Conservation (phyloP, 2,329 filamentous ascomycete species). For the Clonostachys byssicola region DNA sequence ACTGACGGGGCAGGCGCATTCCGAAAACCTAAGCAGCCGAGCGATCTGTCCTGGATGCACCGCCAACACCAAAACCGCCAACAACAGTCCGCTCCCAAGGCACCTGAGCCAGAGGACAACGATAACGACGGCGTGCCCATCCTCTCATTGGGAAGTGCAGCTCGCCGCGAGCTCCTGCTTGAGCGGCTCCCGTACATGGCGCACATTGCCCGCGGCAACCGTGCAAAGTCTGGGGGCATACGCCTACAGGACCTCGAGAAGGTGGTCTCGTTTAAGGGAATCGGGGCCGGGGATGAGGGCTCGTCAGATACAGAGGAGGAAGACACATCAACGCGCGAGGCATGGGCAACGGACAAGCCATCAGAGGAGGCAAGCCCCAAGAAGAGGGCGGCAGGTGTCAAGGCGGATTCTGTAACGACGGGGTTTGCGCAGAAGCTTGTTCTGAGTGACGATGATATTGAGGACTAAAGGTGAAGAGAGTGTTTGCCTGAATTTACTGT, state of each 20-base stretch:
- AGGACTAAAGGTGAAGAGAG: conserved; percentile 45
- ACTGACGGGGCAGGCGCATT: conserved; percentile 45
- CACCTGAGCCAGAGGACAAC: conserved; percentile 5
- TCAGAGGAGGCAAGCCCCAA: conserved; percentile 47
- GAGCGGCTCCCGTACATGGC: conserved; percentile 85
- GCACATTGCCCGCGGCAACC: conserved; percentile 50
- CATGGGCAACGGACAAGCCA: conserved; percentile 60
- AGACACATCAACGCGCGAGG: conserved; percentile 28
- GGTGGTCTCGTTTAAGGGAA: conserved; percentile 63
- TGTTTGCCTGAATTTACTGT: too few species aligned
- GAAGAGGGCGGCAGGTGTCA: conserved; percentile 37
- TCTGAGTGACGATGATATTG: conserved; percentile 81
- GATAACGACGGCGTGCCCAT: conserved; percentile 26
- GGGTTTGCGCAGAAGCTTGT: conserved; percentile 62
- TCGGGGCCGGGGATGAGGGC: conserved; percentile 41
- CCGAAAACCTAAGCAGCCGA: conserved; percentile 28
- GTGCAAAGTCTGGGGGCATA: conserved; percentile 28
- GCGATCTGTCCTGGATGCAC: conserved; percentile 24
- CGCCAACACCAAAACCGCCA: conserved; percentile 17
- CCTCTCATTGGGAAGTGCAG: conserved; percentile 59
- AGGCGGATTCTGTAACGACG: conserved; percentile 27
- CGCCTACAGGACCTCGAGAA: conserved; percentile 59
- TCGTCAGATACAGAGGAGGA: conserved; percentile 41
- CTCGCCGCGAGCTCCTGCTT: conserved; percentile 71
- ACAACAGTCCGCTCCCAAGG: conserved; percentile 3